Evolutionary conservation across 768 basidiomycete species (phyloP), one percentile per base, ranked within the genome.

Genomic region (Collybia sordida): DNA sequence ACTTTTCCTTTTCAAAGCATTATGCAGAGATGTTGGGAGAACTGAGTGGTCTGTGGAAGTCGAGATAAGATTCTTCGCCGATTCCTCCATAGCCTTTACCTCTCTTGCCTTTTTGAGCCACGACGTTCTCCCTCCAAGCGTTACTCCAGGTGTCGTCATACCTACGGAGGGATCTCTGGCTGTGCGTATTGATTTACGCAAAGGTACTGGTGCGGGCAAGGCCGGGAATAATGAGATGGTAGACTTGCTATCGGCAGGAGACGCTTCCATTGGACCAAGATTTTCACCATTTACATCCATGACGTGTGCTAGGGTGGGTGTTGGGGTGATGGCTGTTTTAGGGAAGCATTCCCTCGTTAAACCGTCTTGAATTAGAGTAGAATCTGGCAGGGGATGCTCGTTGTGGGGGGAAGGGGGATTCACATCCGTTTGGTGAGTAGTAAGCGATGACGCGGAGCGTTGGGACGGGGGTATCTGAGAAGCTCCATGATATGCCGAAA

Each of bases 71-170:
- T 72, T 77, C 62, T 67, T 79, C 49, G 57, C 59, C 9, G 70
- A 70, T n/a, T 70, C 72, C 59, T 89, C 89, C 60, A 82, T 68
- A 15, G 86, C 86, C 55, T 86, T 86, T 21, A 76, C 83, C 59
- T 88, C 86, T 28, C 88, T 75, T 12, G 85, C 90, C 58, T 88
- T 89, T 66, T 80, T 81, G 47, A 92, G 65, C 90, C 90, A 91
- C 3, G 90, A 91, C 7, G 86, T 86, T 25, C 89, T 81, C 2
- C 80, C 81, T 8, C 72, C 72, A 22, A 65, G 62, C 14, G 69
- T 69, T 18, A 66, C 65, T 3, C 72, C 72, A 18, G 70, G 50
- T 25, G 64, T 55, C 27, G 56, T 57, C 18, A 60, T 40, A 35
- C 66, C 65, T 8, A 60, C 52, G 1, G 72, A 72, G 36, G 75